Percentiles rank a stretch among this genome's conserved stretches.
These are phyloP conservation scores for Thuidium tamariscinum DNA, from an alignment of 225 moss, liverwort and hornwort genomes.

Conservation along the genomic window DNA sequence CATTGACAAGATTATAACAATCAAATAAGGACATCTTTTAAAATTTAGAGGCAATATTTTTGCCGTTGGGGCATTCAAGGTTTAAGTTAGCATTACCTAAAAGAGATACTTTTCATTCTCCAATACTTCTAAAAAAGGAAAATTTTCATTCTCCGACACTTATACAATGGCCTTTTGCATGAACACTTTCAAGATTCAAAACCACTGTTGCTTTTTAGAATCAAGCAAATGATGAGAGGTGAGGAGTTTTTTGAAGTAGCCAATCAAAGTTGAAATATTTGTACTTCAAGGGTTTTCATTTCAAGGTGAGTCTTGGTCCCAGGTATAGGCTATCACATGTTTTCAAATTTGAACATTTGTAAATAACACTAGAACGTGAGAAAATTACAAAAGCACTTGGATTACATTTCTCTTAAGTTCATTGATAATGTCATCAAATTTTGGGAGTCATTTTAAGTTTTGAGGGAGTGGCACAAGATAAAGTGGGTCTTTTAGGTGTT, in stretches of 20 bases:
- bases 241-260: not conserved
- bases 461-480: too few species aligned
- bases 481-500: too few species aligned
- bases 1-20: too few species aligned
- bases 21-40: too few species aligned
- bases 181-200: not conserved
- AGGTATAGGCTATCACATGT: too few species aligned
- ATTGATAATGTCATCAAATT: not conserved
- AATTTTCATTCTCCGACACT: not conserved
- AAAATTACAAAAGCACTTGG: not conserved
- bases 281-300: not conserved
- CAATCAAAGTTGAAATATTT: not conserved
- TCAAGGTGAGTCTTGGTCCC: accelerated
- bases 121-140: too few species aligned
- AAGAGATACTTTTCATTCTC: not conserved
- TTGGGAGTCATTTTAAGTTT: too few species aligned
- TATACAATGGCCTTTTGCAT: not conserved
- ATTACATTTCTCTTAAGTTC: not conserved
- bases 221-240: not conserved
- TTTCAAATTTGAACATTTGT: not conserved
- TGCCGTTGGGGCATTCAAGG: too few species aligned
- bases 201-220: accelerated
- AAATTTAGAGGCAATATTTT: too few species aligned
- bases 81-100: accelerated
- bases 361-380: accelerated